These are phyloP conservation scores for Pseudopediastrum boryanum DNA, from an alignment of 139 green algal genomes.

Conservation along the genomic window DNA sequence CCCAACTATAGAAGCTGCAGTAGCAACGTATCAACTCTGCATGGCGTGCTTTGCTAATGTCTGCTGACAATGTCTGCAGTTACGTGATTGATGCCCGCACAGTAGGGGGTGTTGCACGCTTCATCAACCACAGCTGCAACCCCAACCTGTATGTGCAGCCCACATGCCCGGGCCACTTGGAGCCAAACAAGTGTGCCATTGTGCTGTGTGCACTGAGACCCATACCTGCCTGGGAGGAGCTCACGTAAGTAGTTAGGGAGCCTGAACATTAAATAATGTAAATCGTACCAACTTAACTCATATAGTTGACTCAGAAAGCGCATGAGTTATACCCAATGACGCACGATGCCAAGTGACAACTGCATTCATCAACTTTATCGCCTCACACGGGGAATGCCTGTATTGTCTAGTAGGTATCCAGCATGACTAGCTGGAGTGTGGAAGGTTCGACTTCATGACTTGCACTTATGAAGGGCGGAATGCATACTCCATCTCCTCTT, in stretches of 20 bases:
- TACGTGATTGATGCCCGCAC: slow-evolving; percentile 34
- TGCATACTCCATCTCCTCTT: too few species aligned
- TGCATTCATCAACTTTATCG: too few species aligned
- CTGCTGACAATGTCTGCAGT: too few species aligned
- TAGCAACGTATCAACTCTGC: too few species aligned
- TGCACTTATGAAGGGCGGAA: too few species aligned
- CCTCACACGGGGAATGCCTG: too few species aligned
- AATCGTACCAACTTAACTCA: neutral
- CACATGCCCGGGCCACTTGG: slow-evolving; percentile 72
- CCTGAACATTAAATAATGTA: neutral
- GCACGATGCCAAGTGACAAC: too few species aligned
- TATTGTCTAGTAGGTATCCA: too few species aligned
- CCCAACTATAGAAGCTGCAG: too few species aligned
- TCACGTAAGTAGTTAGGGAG: slow-evolving; percentile 65
- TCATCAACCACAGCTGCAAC: slow-evolving; percentile 96
- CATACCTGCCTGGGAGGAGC: slow-evolving; percentile 68
- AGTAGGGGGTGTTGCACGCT: slow-evolving; percentile 84
- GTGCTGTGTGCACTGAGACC: slow-evolving; percentile 72
- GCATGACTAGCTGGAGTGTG: too few species aligned
- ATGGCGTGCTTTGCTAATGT: too few species aligned
- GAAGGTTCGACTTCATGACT: too few species aligned
- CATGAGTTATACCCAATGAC: neutral
- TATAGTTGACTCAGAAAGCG: neutral
- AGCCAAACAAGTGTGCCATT: slow-evolving; percentile 65
- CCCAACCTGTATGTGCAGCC: slow-evolving; percentile 95